Percentiles rank a stretch among this genome's conserved stretches.
Conservation (phyloP, 257 asterid genomes). For the Salvia splendens region DNA sequence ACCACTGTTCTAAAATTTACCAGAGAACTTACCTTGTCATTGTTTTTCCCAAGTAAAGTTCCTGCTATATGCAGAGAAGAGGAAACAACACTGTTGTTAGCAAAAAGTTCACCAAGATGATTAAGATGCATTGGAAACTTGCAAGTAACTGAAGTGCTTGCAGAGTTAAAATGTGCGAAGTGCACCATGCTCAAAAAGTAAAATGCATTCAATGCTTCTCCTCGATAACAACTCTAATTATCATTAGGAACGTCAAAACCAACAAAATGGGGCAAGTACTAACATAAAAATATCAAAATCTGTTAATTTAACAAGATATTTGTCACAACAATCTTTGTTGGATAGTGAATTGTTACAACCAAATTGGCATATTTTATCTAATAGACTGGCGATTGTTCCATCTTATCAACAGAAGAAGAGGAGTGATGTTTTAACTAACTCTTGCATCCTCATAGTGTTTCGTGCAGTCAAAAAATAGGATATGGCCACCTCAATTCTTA, state of each 20-base stretch:
- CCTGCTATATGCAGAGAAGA: slow-evolving; percentile 42
- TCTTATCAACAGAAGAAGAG: slow-evolving; percentile 12
- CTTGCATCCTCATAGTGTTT: slow-evolving; percentile 12
- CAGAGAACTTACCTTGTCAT: slow-evolving; percentile 43
- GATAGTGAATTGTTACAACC: not conserved
- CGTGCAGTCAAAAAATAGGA: slow-evolving; percentile 1
- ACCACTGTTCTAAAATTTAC: slow-evolving; percentile 12
- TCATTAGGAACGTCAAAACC: slow-evolving; percentile 1
- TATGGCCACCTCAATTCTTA: slow-evolving; percentile 5
- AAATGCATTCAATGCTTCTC: not conserved
- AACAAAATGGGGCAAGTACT: not conserved
- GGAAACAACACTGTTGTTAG: slow-evolving; percentile 23
- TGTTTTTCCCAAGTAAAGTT: not conserved
- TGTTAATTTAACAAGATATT: not conserved
- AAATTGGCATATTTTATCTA: slow-evolving; percentile 8
- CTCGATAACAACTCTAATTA: slow-evolving; percentile 10
- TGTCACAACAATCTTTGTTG: not conserved
- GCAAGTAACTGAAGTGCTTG: not conserved
- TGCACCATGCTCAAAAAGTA: slow-evolving; percentile 15
- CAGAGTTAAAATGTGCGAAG: slow-evolving; percentile 5
- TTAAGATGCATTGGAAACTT: slow-evolving; percentile 8
- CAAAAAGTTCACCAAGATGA: not conserved
- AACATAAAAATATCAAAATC: not conserved
- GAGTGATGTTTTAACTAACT: slow-evolving; percentile 7
- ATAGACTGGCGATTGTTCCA: slow-evolving; percentile 7